These are phyloP conservation scores for Pelargonium cotyledonis DNA, from an alignment of 441 rosid genomes.

Conservation along the genomic window DNA sequence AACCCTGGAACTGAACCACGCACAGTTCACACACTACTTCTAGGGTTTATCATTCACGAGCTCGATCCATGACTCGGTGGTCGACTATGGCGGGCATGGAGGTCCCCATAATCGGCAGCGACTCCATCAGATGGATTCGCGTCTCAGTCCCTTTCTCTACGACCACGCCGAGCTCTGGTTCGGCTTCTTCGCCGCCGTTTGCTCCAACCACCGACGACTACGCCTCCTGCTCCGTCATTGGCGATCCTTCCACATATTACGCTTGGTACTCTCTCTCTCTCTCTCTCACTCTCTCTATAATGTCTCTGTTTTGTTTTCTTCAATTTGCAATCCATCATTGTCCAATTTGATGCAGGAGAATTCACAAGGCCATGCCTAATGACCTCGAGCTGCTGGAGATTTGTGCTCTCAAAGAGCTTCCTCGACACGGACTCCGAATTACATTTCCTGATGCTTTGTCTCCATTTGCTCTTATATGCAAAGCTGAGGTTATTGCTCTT, in stretches of 20 bases:
- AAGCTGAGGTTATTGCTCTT: slow-evolving; percentile 27
- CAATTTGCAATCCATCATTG: not conserved
- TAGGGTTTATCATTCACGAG: slow-evolving; percentile 17
- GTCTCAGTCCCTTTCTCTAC: slow-evolving; percentile 39
- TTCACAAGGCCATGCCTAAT: slow-evolving; percentile 41
- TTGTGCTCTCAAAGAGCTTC: slow-evolving; percentile 42
- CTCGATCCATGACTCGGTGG: slow-evolving; percentile 21
- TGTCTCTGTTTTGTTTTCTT: not conserved
- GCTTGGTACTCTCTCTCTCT: slow-evolving; percentile 35
- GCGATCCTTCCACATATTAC: slow-evolving; percentile 41
- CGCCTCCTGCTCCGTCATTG: slow-evolving; percentile 43
- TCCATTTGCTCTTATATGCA: slow-evolving; percentile 61
- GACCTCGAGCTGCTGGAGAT: slow-evolving; percentile 65
- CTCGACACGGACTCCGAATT: slow-evolving; percentile 58
- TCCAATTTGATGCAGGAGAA: slow-evolving; percentile 39
- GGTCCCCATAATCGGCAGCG: slow-evolving; percentile 63
- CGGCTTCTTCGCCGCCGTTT: slow-evolving; percentile 12
- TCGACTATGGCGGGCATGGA: slow-evolving; percentile 50
- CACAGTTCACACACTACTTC: not conserved
- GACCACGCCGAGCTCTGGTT: not conserved
- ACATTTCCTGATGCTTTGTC: slow-evolving; percentile 53
- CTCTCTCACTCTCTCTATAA: not conserved
- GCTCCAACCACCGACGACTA: slow-evolving; percentile 41
- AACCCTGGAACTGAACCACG: not conserved
- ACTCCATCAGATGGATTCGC: slow-evolving; percentile 58